phyloP scores from a whole-genome alignment of 345 rosid genomes.

The Salix dunnii region DNA sequence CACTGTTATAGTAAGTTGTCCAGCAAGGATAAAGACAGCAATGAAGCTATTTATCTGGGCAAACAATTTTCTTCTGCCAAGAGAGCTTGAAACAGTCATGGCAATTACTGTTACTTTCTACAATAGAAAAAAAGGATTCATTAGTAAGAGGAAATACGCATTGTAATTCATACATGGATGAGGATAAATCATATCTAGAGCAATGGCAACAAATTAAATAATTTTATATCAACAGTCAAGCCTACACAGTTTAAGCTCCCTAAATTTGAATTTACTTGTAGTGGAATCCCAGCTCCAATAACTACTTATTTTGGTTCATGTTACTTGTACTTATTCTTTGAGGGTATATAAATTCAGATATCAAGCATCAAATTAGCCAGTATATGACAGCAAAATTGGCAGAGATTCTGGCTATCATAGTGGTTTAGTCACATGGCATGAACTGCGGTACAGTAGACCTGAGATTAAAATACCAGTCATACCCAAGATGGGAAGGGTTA shows the following conservation, averaged over 20 bases:
- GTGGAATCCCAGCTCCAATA: not conserved
- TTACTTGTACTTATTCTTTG: not conserved
- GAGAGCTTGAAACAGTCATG: constrained; percentile 60
- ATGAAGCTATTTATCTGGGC: constrained; percentile 94
- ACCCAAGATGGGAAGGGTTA: no score
- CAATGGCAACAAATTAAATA: not conserved
- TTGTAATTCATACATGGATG: not conserved
- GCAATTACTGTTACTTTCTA: constrained; percentile 94
- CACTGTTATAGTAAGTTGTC: constrained; percentile 90
- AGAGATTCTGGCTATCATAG: no score
- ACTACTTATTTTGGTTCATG: not conserved
- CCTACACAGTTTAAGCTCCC: not conserved
- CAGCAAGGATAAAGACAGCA: constrained; percentile 84
- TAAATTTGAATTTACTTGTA: not conserved
- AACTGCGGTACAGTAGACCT: no score
- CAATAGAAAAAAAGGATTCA: constrained; percentile 21
- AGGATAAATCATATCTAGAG: not conserved
- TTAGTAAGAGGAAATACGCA: constrained; percentile 1
- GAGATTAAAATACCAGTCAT: no score
- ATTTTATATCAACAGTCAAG: not conserved
- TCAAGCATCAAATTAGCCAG: no score
- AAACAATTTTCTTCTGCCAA: constrained; percentile 77
- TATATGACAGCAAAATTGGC: no score
- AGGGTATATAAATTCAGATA: not conserved
- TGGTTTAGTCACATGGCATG: no score